Percentiles rank a stretch among this genome's conserved stretches.
Conservation (phyloP, 371 early-diverging fungal genomes). For the Haplosporangium sp. region DNA sequence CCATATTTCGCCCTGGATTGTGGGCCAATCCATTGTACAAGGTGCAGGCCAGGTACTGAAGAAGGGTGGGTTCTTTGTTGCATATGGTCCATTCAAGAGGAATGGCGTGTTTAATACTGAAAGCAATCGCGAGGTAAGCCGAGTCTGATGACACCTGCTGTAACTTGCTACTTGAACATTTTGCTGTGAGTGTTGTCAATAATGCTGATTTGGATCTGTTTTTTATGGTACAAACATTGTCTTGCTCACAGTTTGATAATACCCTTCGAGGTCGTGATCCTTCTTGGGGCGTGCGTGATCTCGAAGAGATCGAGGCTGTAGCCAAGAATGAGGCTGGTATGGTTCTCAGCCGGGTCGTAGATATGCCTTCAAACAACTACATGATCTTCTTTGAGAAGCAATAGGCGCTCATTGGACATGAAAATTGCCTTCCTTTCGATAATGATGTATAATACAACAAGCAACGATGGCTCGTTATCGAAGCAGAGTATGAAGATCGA, state of each 20-base stretch:
- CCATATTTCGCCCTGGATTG: conserved; percentile 52
- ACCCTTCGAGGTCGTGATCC: conserved; percentile 42
- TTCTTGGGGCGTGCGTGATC: conserved; percentile 49
- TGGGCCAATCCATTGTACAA: conserved; percentile 36
- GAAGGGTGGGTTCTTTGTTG: conserved; percentile 22
- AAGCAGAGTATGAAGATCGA: no score
- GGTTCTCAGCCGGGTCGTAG: conserved; percentile 22
- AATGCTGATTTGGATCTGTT: not conserved
- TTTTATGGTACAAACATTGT: not conserved
- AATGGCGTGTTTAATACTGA: conserved; percentile 36
- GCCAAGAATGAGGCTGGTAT: conserved; percentile 25
- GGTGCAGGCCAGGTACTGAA: conserved; percentile 31
- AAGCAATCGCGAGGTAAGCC: conserved; percentile 44
- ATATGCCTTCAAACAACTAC: conserved; percentile 51
- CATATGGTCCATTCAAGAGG: conserved; percentile 38
- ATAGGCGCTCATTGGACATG: not conserved
- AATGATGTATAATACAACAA: no score
- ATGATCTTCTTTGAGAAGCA: conserved; percentile 36
- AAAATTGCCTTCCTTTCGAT: no score
- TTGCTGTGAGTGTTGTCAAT: not conserved
- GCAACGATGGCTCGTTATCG: no score
- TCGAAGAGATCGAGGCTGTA: conserved; percentile 36
- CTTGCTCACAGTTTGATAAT: conserved; percentile 29
- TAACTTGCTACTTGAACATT: not conserved
- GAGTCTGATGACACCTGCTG: not conserved